These are phyloP conservation scores for Lasiosphaeriaceae sp. DNA, from an alignment of 495 filamentous ascomycete genomes.

Conservation along the genomic window DNA sequence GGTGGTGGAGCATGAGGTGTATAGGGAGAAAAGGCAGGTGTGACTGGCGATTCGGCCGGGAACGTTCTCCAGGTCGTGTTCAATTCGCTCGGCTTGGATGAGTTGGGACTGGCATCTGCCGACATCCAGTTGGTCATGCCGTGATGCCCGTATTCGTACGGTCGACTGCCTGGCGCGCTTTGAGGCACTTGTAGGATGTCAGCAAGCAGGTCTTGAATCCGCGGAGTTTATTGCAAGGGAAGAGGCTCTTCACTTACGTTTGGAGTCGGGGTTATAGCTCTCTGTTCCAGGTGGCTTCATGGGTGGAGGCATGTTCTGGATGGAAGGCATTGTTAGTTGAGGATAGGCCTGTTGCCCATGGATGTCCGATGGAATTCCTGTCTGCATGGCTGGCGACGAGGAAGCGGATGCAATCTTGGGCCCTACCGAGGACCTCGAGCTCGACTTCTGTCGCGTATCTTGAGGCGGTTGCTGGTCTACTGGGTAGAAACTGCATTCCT, in stretches of 20 bases:
- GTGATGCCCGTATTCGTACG: constrained; percentile 39
- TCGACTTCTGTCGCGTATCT: constrained; percentile 34
- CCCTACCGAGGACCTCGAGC: constrained; percentile 34
- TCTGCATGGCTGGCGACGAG: constrained; percentile 47
- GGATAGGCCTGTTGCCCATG: constrained; percentile 41
- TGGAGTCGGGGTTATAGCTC: constrained; percentile 32
- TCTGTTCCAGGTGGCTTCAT: constrained; percentile 39
- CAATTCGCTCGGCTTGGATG: constrained; percentile 33
- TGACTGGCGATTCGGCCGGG: constrained; percentile 36
- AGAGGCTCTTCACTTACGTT: constrained; percentile 33
- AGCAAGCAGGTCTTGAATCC: constrained; percentile 17
- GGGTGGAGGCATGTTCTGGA: constrained; percentile 45
- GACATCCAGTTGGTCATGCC: constrained; percentile 41
- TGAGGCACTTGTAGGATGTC: constrained; percentile 33
- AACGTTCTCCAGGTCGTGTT: constrained; percentile 37
- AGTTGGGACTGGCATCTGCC: constrained; percentile 32
- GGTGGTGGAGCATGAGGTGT: constrained; percentile 33
- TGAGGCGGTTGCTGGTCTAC: constrained; percentile 77
- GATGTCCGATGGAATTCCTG: constrained; percentile 39
- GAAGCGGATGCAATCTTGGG: constrained; percentile 43
- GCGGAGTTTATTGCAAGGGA: not conserved
- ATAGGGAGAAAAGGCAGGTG: constrained; percentile 39
- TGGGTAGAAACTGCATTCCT: constrained; percentile 91
- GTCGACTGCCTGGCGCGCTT: constrained; percentile 26
- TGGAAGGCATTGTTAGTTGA: constrained; percentile 44